Percentiles rank a stretch among this genome's conserved stretches.
Conservation (phyloP, 768 basidiomycete species). For the Mycena amicta region DNA sequence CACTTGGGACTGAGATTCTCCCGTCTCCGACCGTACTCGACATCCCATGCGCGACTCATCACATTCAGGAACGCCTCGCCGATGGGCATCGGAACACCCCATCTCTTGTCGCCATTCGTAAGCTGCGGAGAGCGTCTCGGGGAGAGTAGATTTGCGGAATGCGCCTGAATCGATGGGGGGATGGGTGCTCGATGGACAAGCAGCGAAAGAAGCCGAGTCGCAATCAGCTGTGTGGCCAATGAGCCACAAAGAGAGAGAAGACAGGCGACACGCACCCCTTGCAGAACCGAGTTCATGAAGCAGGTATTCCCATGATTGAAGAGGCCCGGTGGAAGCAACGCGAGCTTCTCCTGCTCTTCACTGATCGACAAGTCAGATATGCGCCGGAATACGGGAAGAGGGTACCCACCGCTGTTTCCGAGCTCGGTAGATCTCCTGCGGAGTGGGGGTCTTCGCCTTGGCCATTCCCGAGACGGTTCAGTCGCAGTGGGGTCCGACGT, state of each 20-base stretch:
- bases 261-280: constrained; percentile 61
- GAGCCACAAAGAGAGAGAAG: constrained; percentile 19
- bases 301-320: constrained; percentile 88
- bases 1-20: constrained; percentile 70
- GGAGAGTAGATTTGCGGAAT: constrained; percentile 41
- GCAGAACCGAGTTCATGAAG: constrained; percentile 95
- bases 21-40: constrained; percentile 53
- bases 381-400: background rate
- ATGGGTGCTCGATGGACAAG: constrained; percentile 58
- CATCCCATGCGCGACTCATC: constrained; percentile 65
- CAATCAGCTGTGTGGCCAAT: constrained; percentile 53
- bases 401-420: constrained; percentile 40
- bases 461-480: constrained; percentile 41
- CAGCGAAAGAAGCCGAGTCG: constrained; percentile 62
- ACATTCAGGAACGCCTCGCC: constrained; percentile 67
- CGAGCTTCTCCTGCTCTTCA: constrained; percentile 64
- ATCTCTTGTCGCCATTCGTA: constrained; percentile 63
- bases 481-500: too few relatives aligned
- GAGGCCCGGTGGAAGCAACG: constrained; percentile 72
- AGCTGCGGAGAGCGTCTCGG: constrained; percentile 66
- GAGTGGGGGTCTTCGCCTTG: constrained; percentile 56
- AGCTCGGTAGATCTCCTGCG: constrained; percentile 65
- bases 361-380: constrained; percentile 16
- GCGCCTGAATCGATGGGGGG: constrained; percentile 41
- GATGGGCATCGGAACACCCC: constrained; percentile 66